Percentiles rank a stretch among this genome's conserved stretches.
phyloP scores from a whole-genome alignment of 2,329 filamentous ascomycete species.

The Talaromyces verruculosus region DNA sequence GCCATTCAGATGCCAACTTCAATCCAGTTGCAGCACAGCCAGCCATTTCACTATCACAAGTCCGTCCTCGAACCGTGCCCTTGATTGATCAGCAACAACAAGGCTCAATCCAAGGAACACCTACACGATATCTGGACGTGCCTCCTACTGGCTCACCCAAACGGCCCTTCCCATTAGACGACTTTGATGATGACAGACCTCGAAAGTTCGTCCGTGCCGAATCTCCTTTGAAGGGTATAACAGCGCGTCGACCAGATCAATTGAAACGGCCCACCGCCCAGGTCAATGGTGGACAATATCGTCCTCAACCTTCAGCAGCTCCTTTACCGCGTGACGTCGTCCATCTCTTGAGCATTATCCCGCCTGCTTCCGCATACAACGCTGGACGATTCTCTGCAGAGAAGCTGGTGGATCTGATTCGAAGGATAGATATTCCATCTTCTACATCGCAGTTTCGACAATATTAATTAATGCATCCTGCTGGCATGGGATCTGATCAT shows the following conservation, averaged over 20 bases:
- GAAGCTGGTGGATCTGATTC: conserved; percentile 71
- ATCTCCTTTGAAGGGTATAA: conserved; percentile 87
- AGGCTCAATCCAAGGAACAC: conserved; percentile 36
- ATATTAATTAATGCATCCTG: conserved; percentile 34
- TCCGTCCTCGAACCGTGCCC: conserved; percentile 59
- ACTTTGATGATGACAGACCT: conserved; percentile 71
- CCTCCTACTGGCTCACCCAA: conserved; percentile 48
- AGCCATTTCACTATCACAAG: conserved; percentile 81
- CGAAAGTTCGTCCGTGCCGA: conserved; percentile 87
- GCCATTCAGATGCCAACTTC: conserved; percentile 72
- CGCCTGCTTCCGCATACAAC: conserved; percentile 69
- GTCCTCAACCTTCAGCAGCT: conserved; percentile 58
- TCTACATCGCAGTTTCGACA: conserved; percentile 39
- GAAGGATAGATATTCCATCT: conserved; percentile 65
- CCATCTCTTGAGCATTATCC: conserved; percentile 69
- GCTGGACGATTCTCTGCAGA: conserved; percentile 68
- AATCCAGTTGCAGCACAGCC: conserved; percentile 79
- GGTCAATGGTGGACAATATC: conserved; percentile 36
- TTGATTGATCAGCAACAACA: conserved; percentile 26
- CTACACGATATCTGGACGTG: conserved; percentile 37
- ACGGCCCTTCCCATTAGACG: conserved; percentile 64
- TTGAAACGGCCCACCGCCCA: conserved; percentile 53
- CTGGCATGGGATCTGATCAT: conserved; percentile 33
- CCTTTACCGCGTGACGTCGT: conserved; percentile 70
- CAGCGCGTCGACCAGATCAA: conserved; percentile 80